Evolutionary conservation across 768 basidiomycete genomes (phyloP), one percentile per base, ranked within the genome.

Genomic region (Auricularia sp.): DNA sequence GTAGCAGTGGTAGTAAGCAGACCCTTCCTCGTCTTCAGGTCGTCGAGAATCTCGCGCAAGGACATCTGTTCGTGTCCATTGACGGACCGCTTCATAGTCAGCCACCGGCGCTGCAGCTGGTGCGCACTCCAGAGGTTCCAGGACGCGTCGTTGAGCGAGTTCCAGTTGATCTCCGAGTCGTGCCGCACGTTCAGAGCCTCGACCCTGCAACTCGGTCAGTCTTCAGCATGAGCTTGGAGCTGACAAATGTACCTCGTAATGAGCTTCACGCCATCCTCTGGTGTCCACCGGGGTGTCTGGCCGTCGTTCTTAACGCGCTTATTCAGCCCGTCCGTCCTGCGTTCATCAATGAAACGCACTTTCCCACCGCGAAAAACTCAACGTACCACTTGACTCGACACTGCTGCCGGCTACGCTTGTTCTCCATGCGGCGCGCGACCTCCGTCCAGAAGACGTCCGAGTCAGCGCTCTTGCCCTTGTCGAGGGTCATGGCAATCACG

Each of bases 71-170:
- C 89, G 68, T 83, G 81, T 21, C 87, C 89, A 71, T 87, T 88
- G 65, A 92, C 81, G 62, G 87, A 77, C 64, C 81, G 79, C 70
- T 92, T 92, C 85, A 92, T 84, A 1, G 87, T 87, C 59, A 85
- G 71, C 90, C 90, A 93, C 61, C 89, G 85, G 44, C 89, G 81
- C 68, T 91, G 90, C 42, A 93, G 76, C 14, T 82, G 79, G 70
- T 93, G 91, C 0, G 88, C 84, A 72, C 90, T 92, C 88, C 88
- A 92, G 8, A 90, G 71, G 69, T 92, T 90, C 90, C 90, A 92
- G 65, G 86, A 79, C 16, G 83, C 71, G 71, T 93, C 91, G 1
- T 83, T 77, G 11, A 93, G 77, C 18, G 80, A 80, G 70, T 90
- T 90, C 91, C 91, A 93, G 69, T 90, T 87, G 58, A 93, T 87